phyloP scores from a whole-genome alignment of 2,329 filamentous ascomycete species.

The Diaporthe sp. region DNA sequence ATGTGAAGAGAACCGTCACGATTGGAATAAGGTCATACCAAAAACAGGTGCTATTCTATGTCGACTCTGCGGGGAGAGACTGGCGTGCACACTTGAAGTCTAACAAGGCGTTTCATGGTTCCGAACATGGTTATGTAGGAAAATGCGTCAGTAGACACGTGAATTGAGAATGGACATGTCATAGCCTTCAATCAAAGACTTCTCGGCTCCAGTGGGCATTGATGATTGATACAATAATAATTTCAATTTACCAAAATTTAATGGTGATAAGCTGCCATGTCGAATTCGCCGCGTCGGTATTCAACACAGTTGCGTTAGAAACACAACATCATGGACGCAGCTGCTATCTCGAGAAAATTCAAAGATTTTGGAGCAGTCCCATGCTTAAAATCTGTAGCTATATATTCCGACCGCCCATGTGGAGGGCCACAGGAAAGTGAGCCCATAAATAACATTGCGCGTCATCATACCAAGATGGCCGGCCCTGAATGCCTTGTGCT shows the following conservation, averaged over 20 bases:
- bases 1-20: too few relatives aligned
- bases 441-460: background rate
- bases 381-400: background rate
- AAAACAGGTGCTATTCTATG: too few relatives aligned
- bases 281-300: background rate
- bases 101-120: background rate
- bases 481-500: background rate
- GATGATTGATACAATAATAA: background rate
- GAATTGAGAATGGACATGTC: too few relatives aligned
- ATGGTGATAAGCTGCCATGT: background rate
- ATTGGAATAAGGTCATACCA: too few relatives aligned
- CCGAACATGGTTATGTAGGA: too few relatives aligned
- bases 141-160: too few relatives aligned
- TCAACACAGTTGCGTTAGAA: background rate
- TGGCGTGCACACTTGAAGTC: background rate
- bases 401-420: background rate
- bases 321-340: background rate
- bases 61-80: too few relatives aligned
- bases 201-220: background rate
- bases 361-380: fast-evolving
- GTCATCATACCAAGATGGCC: background rate
- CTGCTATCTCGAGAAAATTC: background rate
- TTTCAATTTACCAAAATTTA: background rate
- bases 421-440: background rate
- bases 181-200: background rate